Percentiles rank a stretch among this genome's conserved stretches.
phyloP scores from a whole-genome alignment of 2,329 filamentous ascomycete genomes.

The Cladosporium colombiae region DNA sequence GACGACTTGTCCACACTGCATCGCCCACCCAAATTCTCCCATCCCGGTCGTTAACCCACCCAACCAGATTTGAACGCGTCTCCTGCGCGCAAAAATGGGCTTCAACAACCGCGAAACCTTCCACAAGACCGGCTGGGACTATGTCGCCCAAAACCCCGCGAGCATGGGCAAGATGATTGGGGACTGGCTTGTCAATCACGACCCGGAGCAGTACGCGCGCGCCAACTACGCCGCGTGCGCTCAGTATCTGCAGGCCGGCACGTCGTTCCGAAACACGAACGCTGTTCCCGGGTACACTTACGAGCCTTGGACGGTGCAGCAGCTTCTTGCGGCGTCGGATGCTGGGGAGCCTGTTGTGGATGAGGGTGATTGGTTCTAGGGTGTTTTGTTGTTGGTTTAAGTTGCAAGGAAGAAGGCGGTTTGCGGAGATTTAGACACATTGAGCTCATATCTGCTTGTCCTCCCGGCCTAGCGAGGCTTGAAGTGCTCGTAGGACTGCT shows the following conservation, averaged over 20 bases:
- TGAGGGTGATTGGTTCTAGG: background rate
- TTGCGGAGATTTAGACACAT: no score
- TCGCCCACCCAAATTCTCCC: no score
- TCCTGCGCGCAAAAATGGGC: background rate
- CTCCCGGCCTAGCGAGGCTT: background rate
- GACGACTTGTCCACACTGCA: no score
- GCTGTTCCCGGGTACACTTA: background rate
- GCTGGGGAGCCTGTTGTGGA: background rate
- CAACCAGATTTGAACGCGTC: background rate
- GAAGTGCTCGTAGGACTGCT: no score
- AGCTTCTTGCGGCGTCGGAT: background rate
- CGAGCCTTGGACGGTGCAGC: background rate
- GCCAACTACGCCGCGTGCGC: background rate
- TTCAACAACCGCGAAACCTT: conserved; percentile 41
- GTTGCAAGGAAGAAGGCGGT: no score
- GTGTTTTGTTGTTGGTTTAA: no score
- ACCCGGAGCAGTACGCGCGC: background rate
- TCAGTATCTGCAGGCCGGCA: background rate
- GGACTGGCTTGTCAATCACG: conserved; percentile 19
- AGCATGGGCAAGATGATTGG: conserved; percentile 51
- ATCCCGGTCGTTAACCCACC: background rate
- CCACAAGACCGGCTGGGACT: conserved; percentile 54
- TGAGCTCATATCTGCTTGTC: no score
- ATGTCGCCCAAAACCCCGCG: conserved; percentile 47
- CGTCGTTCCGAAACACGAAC: background rate